Conservation (phyloP, 441 rosid species). For the Populus trichocarpa region DNA sequence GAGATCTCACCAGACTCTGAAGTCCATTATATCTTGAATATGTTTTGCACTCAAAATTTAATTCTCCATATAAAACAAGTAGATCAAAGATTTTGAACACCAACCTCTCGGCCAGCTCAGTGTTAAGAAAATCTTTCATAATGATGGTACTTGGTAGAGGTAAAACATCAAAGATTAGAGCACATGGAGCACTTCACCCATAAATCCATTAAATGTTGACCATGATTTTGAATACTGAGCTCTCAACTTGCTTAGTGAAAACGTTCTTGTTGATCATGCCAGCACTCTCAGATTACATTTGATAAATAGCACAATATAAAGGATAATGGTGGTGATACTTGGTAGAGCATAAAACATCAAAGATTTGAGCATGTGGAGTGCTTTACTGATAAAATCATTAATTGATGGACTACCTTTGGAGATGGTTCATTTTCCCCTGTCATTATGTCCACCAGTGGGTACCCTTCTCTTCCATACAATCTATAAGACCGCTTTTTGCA, state of each 20-base stretch:
- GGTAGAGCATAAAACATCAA: background rate
- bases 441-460: slow-evolving; percentile 90
- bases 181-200: background rate
- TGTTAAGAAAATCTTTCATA: background rate
- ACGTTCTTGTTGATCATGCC: background rate
- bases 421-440: slow-evolving; percentile 87
- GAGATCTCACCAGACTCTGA: background rate
- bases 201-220: background rate
- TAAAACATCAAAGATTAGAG: background rate
- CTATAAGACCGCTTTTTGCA: slow-evolving; percentile 81
- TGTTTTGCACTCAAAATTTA: background rate
- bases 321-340: background rate
- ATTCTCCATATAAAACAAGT: background rate
- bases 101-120: background rate
- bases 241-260: background rate
- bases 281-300: background rate
- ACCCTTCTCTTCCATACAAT: slow-evolving; percentile 80
- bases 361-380: background rate
- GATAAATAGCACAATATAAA: background rate
- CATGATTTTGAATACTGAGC: background rate
- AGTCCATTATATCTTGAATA: background rate
- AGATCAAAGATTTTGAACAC: background rate
- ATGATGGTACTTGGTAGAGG: background rate
- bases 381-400: background rate
- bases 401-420: slow-evolving; percentile 56